Evolutionary conservation across 305 asterid genomes (phyloP), one percentile per base, ranked within the genome.

Genomic region (Lippia alba): DNA sequence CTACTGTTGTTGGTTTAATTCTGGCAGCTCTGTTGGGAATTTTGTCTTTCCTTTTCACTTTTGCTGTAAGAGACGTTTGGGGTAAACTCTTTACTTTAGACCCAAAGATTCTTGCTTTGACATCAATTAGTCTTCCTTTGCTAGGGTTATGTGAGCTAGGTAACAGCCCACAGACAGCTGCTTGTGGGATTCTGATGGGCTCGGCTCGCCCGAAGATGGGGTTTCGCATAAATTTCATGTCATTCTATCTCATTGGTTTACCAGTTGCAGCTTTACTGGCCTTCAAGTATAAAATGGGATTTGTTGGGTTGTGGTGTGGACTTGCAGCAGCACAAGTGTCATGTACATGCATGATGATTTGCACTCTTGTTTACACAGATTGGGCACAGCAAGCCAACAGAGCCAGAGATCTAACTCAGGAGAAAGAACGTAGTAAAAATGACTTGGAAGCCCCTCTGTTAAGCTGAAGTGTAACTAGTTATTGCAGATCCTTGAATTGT

Each of bases 181-280:
- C 86, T 56, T 76, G 81, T n/a, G 88, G 88, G 49, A 66, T 88
- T 71, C 56, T 81, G 55, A 77, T 83, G 19, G 87, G 91, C 46
- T 82, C 88, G 2, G 90, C 90, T 61, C 58, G 86, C 59, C 87
- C 88, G 4, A 76, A 77, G 69, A 77, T 81, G 69, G 91, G 85
- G 1, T 79, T 79, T 63, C 56, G 30, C 46, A 79, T 81, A 58
- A 84, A 82, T 75, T 80, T 85, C 12, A 61, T 74, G 61, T 77
- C 89, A 12, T 85, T 88, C 79, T 88, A 88, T 63, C 76, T 84
- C 10, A 69, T 88, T 33, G 91, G 88, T 57, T 76, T 88, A 76
- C 90, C 88, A 36, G 70, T 79, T 66, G 87, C 88, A 60, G 81
- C 72, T 53, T 19, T 79, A 45, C 65, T 84, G 71, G 82, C 83